phyloP scores from a whole-genome alignment of 192 early-diverging fungal genomes.

The Coemansia sp. region DNA sequence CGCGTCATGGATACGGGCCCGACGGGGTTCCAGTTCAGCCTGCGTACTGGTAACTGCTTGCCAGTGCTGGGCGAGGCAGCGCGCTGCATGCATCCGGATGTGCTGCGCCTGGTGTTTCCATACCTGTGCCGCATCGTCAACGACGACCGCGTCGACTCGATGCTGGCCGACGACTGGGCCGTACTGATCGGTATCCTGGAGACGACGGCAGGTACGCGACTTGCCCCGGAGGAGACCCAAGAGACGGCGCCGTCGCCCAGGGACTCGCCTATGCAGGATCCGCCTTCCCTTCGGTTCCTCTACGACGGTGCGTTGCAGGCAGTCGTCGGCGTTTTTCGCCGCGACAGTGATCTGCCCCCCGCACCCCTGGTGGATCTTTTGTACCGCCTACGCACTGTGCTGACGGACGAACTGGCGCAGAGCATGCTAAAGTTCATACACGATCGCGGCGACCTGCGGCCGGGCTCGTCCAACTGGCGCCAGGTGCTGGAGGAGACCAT shows the following conservation, averaged over 20 bases:
- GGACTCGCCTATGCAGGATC: no score
- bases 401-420: conserved; percentile 39
- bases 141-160: conserved; percentile 36
- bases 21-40: conserved; percentile 43
- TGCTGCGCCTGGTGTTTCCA: conserved; percentile 36
- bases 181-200: conserved; percentile 29
- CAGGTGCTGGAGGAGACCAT: conserved; percentile 30
- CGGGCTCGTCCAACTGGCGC: conserved; percentile 17
- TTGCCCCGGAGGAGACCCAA: conserved; percentile 3
- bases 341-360: conserved; percentile 9
- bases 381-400: conserved; percentile 19
- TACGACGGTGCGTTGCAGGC: conserved; percentile 31
- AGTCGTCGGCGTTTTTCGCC: conserved; percentile 15
- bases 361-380: conserved; percentile 17
- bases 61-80: conserved; percentile 42
- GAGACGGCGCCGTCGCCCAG: no score
- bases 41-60: conserved; percentile 44
- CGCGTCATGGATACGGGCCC: conserved; percentile 46
- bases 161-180: conserved; percentile 33
- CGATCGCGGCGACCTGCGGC: conserved; percentile 18
- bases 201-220: conserved; percentile 23
- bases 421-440: conserved; percentile 29
- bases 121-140: conserved; percentile 43
- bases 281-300: conserved; percentile 10
- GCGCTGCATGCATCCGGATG: conserved; percentile 32